Base-by-base conservation (phyloP, 768 basidiomycete genomes). In the Russula virescens region DNA sequence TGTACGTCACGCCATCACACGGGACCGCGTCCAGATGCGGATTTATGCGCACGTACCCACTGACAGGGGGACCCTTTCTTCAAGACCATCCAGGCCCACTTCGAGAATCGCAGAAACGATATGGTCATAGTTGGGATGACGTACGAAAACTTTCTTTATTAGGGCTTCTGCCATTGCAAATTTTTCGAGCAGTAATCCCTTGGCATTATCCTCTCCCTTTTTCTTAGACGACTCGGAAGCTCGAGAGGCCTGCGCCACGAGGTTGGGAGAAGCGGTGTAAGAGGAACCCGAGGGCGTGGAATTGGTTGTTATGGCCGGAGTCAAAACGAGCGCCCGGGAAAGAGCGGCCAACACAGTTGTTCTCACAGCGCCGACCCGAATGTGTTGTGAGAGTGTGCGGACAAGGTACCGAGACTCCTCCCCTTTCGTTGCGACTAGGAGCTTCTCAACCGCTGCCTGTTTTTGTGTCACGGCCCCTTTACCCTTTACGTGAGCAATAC, bases 401-500 rank as follows among this genome's bases (percentile, higher is more conserved):
- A 88, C 86, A 46, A 96, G 78, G 69, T 85, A 97, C 31, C 93
- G 81, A n/a, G 83, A 80, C 75, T 97, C 92, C 73, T 96, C 94
- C 25, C 93, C 94, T 62, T 80, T 83, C 0, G 94, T 88, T 11
- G 90, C 81, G 7, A 96, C 81, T n/a, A 96, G 81, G 25, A 96
- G 77, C 69, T 82, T 87, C 70, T 93, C 86, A 1, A 94, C 87
- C 19, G 91, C 78, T 43, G 83, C 83, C 54, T 89, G 88, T 71
- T 92, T 94, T 63, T 83, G 79, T 68, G 83, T 88, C 3, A 83
- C 80, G 45, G 90, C 86, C 21, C 93, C 91, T 67, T 81, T 79
- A 0, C 94, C 93, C 72, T 84, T 91, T 46, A 83, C 79, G 13
- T 73, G 70, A 1, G 88, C 80, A 35, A 96, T 86, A 66, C 82